Base-by-base conservation (phyloP, 2,329 filamentous ascomycete species). In the Penicillium occitanis region DNA sequence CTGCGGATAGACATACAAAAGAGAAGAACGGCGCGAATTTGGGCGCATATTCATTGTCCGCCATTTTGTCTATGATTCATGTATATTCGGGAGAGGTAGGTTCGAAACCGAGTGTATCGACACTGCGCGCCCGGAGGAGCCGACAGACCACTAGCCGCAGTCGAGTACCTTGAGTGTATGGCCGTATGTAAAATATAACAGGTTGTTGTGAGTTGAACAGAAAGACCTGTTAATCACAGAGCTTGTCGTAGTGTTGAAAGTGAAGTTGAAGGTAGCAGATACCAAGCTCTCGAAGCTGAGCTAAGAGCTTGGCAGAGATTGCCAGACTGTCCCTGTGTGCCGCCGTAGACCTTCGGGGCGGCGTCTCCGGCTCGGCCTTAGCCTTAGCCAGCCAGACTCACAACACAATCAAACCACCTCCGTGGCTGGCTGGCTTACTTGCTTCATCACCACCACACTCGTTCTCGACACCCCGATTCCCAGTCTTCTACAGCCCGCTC, bases 1-100 rank as follows among this genome's bases (percentile, higher is more conserved):
- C 19, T 57, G 25, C 5, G 17, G 13, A 28, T 61, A 33, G 25
- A 82, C 84, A 77, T 79, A 88, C 86, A 84, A 90, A 89, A 77
- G 87, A 87, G 74, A 90, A 83, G 81, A 90, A 90, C 58, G 87
- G 87, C 73, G 87, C 87, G 73, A 89, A 89, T 77, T 85, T 86
- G 70, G 87, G 87, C 66, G 86, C 79, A 68, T 83, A 77, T 67
- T 86, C 83, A 68, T 80, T 85, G 68, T 79, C 78, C 58, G 76
- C 75, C 79, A 82, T 81, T 67, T 66, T 79, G 73, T 17, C 40
- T 44, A 51, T 22, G 37, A 14, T 62, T 50, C 13, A 19, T 11
- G n/a, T 44, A 64, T 64, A 25, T 37, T 61, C 57, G 55, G 60
- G 33, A 28, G 64, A 64, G 60, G 44, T 40, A 59, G 61, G 61